Base-by-base conservation (phyloP, 768 basidiomycete species). In the Suillus brevipes region DNA sequence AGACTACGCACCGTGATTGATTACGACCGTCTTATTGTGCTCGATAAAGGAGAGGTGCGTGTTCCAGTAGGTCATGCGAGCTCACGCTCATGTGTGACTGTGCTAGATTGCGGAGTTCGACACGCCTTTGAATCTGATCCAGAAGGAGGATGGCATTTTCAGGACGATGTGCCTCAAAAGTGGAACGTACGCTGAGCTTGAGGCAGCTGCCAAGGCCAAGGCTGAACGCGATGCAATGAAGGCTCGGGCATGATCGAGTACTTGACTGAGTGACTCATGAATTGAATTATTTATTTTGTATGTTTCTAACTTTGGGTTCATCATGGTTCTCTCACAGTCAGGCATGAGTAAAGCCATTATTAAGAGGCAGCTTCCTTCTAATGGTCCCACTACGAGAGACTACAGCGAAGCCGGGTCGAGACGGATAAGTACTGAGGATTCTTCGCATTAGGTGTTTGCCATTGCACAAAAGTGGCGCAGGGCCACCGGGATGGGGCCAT, bases 1-100 rank as follows among this genome's bases (percentile, higher is more conserved):
- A 84, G 92, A 47, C 76, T 93, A 64, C 82, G 85, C 61, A 92
- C 91, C 1, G 86, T 94, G 62, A 91, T 92, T 65, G 91, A 95
- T 75, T 89, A 95, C 70, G 89, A 90, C 76, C 81, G 89, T 37
- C 77, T 95, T 65, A 83, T 95, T 65, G 88, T 95, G 9, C 78
- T 95, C n/a, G 91, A 95, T 64, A 73, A 67, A 66, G 75, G 73
- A 59, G 70, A 76, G 70, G 76, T 73, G 28, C 0, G 75, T 68
- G 1, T 2, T 20, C 10, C 23, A 9, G 13, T 74, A 6, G 16
- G 18, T 13, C 90, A 12, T 38, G 8, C 20, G 18, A 9, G 10
- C 18, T 4, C 25, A n/a, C 50, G 43, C 50, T 65, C 23, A 67
- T 31, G 8, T 1, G 8, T 43, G 12, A 1, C 10, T 9, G 1